These are phyloP conservation scores for Hortiboletus campestris DNA, from an alignment of 768 basidiomycete species.

Conservation along the genomic window DNA sequence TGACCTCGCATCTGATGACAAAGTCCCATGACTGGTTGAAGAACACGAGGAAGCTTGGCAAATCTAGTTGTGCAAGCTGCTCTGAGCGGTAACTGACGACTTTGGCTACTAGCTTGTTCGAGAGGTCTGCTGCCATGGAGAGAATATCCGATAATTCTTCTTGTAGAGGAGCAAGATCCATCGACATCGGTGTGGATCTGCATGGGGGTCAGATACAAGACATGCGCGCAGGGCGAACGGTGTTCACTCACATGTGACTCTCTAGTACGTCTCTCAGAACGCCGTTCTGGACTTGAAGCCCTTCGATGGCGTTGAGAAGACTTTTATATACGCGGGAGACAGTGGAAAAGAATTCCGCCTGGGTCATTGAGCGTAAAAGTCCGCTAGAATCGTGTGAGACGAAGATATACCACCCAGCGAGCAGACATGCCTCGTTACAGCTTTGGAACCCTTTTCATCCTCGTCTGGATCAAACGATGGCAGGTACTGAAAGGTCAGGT, in stretches of 20 bases:
- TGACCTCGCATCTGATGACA: constrained; percentile 81
- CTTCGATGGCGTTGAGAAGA: constrained; percentile 64
- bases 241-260: constrained; percentile 37
- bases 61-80: constrained; percentile 68
- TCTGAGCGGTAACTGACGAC: constrained; percentile 76
- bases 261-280: constrained; percentile 61
- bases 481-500: constrained; percentile 44
- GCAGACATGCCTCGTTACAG: constrained; percentile 20
- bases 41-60: constrained; percentile 74
- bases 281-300: constrained; percentile 58
- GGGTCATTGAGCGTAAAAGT: constrained; percentile 64
- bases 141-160: constrained; percentile 77
- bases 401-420: neutral
- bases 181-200: constrained; percentile 40
- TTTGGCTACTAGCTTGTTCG: constrained; percentile 79
- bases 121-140: constrained; percentile 77
- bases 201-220: neutral
- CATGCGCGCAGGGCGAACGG: neutral
- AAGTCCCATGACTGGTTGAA: constrained; percentile 90
- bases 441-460: constrained; percentile 40
- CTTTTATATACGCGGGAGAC: constrained; percentile 58
- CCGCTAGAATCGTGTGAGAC: constrained; percentile 21
- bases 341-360: constrained; percentile 64
- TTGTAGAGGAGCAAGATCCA: constrained; percentile 46
- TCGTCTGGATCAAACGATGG: constrained; percentile 59